phyloP scores from a whole-genome alignment of 2,329 filamentous ascomycete species.

The Xylariomycetidae sp. region DNA sequence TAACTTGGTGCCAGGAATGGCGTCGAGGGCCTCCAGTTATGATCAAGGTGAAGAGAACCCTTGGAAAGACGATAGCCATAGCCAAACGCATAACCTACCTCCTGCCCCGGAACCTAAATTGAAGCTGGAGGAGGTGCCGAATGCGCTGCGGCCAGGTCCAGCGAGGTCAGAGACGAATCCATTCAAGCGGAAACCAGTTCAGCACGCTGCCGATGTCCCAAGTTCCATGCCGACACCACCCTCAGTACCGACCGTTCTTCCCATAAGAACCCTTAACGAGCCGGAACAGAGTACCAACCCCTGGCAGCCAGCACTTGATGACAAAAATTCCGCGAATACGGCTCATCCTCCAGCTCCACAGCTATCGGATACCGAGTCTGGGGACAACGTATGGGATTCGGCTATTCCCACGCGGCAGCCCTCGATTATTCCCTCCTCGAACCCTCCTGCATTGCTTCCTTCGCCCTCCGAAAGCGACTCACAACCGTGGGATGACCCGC shows the following conservation, averaged over 20 bases:
- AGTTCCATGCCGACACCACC: slow-evolving; percentile 11
- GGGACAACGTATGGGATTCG: slow-evolving; percentile 33
- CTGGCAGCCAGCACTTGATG: slow-evolving; percentile 36
- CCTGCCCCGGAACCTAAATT: slow-evolving; percentile 9
- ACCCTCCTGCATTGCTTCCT: slow-evolving; percentile 31
- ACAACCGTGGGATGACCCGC: slow-evolving; percentile 38
- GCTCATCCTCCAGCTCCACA: slow-evolving; percentile 22
- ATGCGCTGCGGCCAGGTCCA: slow-evolving; percentile 26
- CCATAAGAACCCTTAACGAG: slow-evolving; percentile 36
- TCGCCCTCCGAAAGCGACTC: slow-evolving; percentile 34
- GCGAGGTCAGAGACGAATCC: slow-evolving; percentile 45
- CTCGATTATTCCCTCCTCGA: slow-evolving; percentile 23
- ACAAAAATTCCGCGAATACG: slow-evolving; percentile 18
- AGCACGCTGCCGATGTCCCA: slow-evolving; percentile 9
- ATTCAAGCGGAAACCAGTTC: slow-evolving; percentile 45
- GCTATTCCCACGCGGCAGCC: slow-evolving; percentile 24
- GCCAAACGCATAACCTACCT: slow-evolving; percentile 4
- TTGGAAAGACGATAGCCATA: slow-evolving; percentile 25
- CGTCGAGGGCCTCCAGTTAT: slow-evolving; percentile 19
- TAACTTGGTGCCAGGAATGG: slow-evolving; percentile 27
- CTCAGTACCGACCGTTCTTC: slow-evolving; percentile 14
- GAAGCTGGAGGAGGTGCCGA: slow-evolving; percentile 24
- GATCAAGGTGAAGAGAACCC: slow-evolving; percentile 30
- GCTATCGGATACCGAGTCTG: slow-evolving; percentile 25
- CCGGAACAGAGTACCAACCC: slow-evolving; percentile 35